Evolutionary conservation across 148 eudicot species (phyloP).

Genomic region (Bassia scoparia): DNA sequence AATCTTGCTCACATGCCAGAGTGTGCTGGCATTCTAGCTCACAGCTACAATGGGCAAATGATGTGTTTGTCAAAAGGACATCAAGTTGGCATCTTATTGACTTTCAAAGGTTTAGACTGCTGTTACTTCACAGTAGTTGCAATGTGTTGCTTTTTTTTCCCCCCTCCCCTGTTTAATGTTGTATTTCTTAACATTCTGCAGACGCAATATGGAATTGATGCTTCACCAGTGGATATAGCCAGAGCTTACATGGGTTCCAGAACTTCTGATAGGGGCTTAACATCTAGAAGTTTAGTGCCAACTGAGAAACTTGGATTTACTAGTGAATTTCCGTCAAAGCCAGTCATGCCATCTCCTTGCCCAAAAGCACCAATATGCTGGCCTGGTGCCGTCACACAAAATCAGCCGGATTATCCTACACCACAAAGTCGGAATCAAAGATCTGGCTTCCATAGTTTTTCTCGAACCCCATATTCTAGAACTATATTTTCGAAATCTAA

Average conservation of each 20-base stretch:
- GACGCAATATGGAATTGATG: conserved; percentile 56
- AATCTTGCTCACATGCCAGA: conserved; percentile 24
- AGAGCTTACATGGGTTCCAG: conserved; percentile 90
- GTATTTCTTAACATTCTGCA: conserved; percentile 25
- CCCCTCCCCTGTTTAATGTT: not conserved
- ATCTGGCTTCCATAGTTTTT: conserved; percentile 48
- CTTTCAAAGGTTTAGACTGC: conserved; percentile 25
- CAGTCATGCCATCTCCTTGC: conserved; percentile 47
- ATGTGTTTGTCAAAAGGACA: conserved; percentile 25
- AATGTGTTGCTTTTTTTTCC: not conserved
- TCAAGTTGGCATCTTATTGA: conserved; percentile 33
- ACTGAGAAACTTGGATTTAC: conserved; percentile 31
- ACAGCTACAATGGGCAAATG: conserved; percentile 23
- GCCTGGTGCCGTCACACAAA: conserved; percentile 77
- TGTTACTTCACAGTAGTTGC: conserved; percentile 22
- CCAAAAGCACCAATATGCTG: conserved; percentile 62
- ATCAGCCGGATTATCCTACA: conserved; percentile 52
- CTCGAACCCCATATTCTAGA: conserved; percentile 83
- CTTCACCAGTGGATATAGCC: conserved; percentile 87
- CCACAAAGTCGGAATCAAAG: conserved; percentile 56
- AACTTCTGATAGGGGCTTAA: conserved; percentile 40
- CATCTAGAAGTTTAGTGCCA: conserved; percentile 28
- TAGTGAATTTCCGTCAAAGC: conserved; percentile 39
- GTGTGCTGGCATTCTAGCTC: conserved; percentile 27
- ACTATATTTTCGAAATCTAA: conserved; percentile 54